Conservation (phyloP, 495 filamentous ascomycete genomes). For the Penicillium tannophilum region DNA sequence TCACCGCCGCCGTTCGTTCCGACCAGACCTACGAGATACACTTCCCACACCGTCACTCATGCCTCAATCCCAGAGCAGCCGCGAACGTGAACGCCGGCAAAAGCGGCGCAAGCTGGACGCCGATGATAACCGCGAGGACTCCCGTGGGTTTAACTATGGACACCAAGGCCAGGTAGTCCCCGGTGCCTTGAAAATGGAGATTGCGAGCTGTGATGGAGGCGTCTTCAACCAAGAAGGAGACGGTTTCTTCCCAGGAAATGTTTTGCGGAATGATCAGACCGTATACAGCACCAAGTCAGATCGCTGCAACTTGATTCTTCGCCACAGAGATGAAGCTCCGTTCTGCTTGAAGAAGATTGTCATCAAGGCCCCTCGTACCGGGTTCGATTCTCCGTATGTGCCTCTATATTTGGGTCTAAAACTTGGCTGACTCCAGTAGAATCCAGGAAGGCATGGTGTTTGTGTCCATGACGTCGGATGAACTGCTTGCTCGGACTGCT, state of each 20-base stretch:
- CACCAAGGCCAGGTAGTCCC: slow-evolving; percentile 81
- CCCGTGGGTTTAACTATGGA: slow-evolving; percentile 71
- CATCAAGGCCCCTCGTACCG: slow-evolving; percentile 80
- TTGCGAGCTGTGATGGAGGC: slow-evolving; percentile 88
- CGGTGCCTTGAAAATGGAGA: slow-evolving; percentile 78
- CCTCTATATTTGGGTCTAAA: background rate
- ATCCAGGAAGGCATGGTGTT: slow-evolving; percentile 95
- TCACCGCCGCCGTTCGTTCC: slow-evolving; percentile 17
- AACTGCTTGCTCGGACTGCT: slow-evolving; percentile 71
- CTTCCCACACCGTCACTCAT: slow-evolving; percentile 46
- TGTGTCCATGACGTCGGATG: slow-evolving; percentile 78
- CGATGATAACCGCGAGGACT: slow-evolving; percentile 54
- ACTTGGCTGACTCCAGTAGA: slow-evolving; percentile 39
- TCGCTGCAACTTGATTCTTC: slow-evolving; percentile 80
- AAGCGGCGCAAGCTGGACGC: slow-evolving; percentile 79
- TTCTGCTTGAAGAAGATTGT: slow-evolving; percentile 83
- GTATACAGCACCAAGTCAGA: slow-evolving; percentile 88
- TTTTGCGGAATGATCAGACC: slow-evolving; percentile 75
- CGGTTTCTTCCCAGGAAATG: slow-evolving; percentile 73
- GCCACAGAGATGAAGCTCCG: slow-evolving; percentile 72
- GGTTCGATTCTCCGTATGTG: slow-evolving; percentile 85
- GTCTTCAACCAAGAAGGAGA: slow-evolving; percentile 59
- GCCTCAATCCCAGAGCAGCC: slow-evolving; percentile 29
- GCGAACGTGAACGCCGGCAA: slow-evolving; percentile 28
- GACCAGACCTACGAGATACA: slow-evolving; percentile 27